Evolutionary conservation across 768 basidiomycete genomes (phyloP), one percentile per base, ranked within the genome.

Genomic region (Calocybe indica): DNA sequence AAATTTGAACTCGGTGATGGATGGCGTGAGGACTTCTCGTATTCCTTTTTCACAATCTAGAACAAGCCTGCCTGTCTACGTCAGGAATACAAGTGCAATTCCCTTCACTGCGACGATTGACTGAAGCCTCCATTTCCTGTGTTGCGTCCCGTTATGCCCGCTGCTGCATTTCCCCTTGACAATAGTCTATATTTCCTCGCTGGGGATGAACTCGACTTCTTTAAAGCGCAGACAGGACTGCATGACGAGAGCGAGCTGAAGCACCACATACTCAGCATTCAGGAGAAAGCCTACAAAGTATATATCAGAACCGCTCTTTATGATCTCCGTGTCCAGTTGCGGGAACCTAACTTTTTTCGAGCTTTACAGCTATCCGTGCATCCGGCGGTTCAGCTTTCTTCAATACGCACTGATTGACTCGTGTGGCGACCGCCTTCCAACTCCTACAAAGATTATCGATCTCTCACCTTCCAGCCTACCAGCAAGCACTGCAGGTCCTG

Each of bases 381-480:
- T 62, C 32, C 50, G 43, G 2, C 43, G 52, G 30, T 59, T 59
- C 40, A 50, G 45, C 11, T 65, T 62, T 47, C 13, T 49, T 36
- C 55, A 43, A 59, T 58, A 49, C 3, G 28, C n/a, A 11, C 30
- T 6, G 7, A n/a, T 40, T 15, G 3, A 14, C 22, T 22, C 22
- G 22, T 2, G 22, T 22, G 22, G 22, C 22, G 22, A 22, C 22
- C 4, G 4, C 22, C 22, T 22, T 22, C 22, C 22, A 22, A 22
- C 22, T 22, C 22, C 22, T 34, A 10, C 7, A 36, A 30, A 59
- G 66, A 37, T 51, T 66, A 15, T 69, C 67, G 57, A 68, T 72
- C 38, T 60, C 63, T 9, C 59, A 59, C 9, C 47, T 65, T 5
- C 70, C 65, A 5, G 68, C 54, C 1, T 73, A 73, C 50, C 28